Base-by-base conservation (phyloP, 257 asterid genomes). In the Solanum phureja region DNA sequence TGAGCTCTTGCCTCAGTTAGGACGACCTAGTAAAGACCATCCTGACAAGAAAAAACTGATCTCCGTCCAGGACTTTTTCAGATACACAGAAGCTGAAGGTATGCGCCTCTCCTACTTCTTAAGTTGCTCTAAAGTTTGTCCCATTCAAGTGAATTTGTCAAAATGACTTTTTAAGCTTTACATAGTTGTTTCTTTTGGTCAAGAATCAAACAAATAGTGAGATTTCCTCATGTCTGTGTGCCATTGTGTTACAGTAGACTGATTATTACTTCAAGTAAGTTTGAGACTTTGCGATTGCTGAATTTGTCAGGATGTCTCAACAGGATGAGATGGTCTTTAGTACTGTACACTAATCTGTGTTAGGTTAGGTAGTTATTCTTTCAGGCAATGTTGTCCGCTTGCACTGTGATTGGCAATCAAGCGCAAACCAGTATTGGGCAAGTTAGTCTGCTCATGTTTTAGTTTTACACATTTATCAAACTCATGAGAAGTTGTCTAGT, bases 51-150 rank as follows among this genome's bases (percentile, higher is more conserved):
- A 96, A 93, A 96, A 96, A 86, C 93, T 97, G 82, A 89, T 96
- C 91, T 96, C 98, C 40, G 99, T 96, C 34, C 99, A 97, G 92
- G 99, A 97, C 83, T 97, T 97, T 84, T 97, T 97, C 94, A 94
- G 96, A 94, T 97, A 97, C 90, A 97, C 99, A 31, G 99, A 97
- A 91, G 91, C 99, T 84, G 99, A 97, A 96, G 99, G 99, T 96
- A 92, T 90, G 72, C 69, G 7, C 89, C 88, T 79, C 83, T 71
- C 49, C 38, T 60, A 31, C 24, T 64, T 37, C 56, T 58, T 37
- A 79, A 14, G 84, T 79, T 79, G 38, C 8, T 27, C 84, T 42
- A 44, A 44, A 24, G 84, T 79, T 27, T 79, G 37, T 27, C 40
- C 38, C 23, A 16, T 79, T 18, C 42, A 81, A 81, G 68, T 81